phyloP scores from a whole-genome alignment of 306 rosid genomes.

The Rosa rugosa region DNA sequence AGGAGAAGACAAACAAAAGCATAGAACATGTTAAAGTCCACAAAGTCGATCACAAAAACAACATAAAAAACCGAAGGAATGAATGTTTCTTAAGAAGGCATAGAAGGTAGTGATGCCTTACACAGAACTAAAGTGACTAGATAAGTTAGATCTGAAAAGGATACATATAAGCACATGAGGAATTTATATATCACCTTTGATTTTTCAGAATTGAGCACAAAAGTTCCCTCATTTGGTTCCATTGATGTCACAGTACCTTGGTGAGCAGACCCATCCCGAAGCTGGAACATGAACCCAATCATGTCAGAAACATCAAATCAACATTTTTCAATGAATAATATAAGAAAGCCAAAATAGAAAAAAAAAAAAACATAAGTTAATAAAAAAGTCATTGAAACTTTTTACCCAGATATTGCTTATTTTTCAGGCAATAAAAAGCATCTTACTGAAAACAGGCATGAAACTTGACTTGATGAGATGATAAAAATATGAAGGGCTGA shows the following conservation, averaged over 20 bases:
- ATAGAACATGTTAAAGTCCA: conserved; percentile 8
- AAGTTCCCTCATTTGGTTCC: conserved; percentile 91
- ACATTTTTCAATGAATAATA: neutral
- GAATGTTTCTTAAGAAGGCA: neutral
- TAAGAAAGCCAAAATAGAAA: neutral
- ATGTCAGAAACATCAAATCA: conserved; percentile 22
- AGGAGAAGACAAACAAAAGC: conserved; percentile 16
- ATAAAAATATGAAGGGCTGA: neutral
- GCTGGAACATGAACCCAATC: conserved; percentile 45
- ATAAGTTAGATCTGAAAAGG: neutral
- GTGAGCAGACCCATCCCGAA: conserved; percentile 85
- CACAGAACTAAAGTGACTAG: neutral
- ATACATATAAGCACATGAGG: conserved; percentile 5
- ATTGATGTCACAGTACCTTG: conserved; percentile 94
- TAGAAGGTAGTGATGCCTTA: neutral
- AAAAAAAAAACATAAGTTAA: neutral
- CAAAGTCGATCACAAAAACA: conserved; percentile 11
- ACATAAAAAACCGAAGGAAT: conserved; percentile 12
- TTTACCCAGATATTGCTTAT: no score
- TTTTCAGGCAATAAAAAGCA: no score
- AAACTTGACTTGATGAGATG: no score
- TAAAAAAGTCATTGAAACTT: no score
- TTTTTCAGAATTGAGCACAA: conserved; percentile 74
- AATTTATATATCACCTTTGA: conserved; percentile 45
- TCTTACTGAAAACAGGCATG: no score